Base-by-base conservation (phyloP, 2,329 filamentous ascomycete species). In the Stagonosporopsis cucurbitacearum region DNA sequence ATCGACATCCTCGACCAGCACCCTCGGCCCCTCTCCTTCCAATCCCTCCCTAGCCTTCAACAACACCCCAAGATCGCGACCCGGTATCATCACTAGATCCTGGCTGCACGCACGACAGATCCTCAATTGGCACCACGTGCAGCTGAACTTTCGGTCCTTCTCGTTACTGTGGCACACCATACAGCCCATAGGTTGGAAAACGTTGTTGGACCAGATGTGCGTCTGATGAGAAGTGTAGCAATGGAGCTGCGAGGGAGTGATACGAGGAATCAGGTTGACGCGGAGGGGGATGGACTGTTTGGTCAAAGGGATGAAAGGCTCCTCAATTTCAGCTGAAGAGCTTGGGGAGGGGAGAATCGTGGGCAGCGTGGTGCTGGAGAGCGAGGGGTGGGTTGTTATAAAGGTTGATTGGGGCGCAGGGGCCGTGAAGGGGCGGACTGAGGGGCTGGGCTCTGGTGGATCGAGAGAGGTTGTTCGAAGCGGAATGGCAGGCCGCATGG, bases 121-220 rank as follows among this genome's bases (percentile, higher is more conserved):
- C 8, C 73, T 42, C 56, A 77, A 51, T 51, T 68, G 69, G 48
- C 75, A 77, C 72, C 72, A 75, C 15, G 65, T 63, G 43, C 75
- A 77, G n/a, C 60, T 58, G 67, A 70, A 75, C 52, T 66, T 69
- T 15, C 64, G 52, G 19, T 71, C 68, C 2, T 47, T 51, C 19
- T 55, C 59, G 50, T 70, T 66, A 1, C 59, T 42, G 15, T 59
- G 66, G 55, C 75, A 77, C 0, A 75, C 47, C 70, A 73, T 72
- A 66, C 75, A 77, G 12, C 65, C 66, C 62, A 74, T 64, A 22
- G 72, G 70, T 43, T 71, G 67, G 58, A 69, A 69, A 11, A 50
- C 17, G 56, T 76, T 76, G 48, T 63, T 68, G 45, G 61, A 67
- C 62, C 67, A 68, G 39, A 70, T 61, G 44, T 62, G 68, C 3